Conservation (phyloP, 106 monocot genomes). For the Alisma plantagoaquatica region DNA sequence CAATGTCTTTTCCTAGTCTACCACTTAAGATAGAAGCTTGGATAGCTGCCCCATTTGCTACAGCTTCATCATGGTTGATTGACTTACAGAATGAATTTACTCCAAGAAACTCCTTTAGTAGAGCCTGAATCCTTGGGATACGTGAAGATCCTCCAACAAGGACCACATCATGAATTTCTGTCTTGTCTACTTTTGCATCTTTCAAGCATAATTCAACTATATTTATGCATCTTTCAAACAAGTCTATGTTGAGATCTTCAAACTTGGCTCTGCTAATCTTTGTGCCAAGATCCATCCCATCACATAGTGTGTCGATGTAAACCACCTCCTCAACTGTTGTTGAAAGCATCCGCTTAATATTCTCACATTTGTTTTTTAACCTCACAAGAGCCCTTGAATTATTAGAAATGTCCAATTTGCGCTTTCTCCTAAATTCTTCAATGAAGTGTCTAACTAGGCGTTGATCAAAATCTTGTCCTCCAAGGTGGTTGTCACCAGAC, state of each 20-base stretch:
- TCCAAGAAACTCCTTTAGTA: conserved; percentile 23
- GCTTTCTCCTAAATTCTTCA: conserved; percentile 6
- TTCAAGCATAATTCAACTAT: conserved; percentile 49
- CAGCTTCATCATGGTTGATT: conserved; percentile 14
- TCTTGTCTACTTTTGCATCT: conserved; percentile 17
- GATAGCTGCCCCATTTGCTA: conserved; percentile 10
- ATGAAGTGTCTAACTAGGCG: conserved; percentile 10
- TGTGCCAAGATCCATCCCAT: conserved; percentile 14
- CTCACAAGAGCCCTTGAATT: conserved; percentile 1
- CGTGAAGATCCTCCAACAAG: conserved; percentile 14
- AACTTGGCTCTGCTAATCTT: conserved; percentile 6
- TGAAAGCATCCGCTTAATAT: conserved; percentile 6
- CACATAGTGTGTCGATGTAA: conserved; percentile 10
- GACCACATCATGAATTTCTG: conserved; percentile 4
- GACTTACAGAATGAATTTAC: conserved; percentile 26
- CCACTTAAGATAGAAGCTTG: conserved; percentile 10
- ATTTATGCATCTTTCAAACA: conserved; percentile 54
- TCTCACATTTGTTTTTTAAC: background rate
- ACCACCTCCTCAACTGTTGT: background rate
- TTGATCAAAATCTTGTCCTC: background rate
- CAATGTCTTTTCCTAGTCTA: conserved; percentile 20
- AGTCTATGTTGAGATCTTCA: conserved; percentile 22
- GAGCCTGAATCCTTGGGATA: conserved; percentile 22
- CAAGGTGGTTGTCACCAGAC: conserved; percentile 9
- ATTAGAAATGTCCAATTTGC: conserved; percentile 12